A percentile compares a stretch with the other conserved stretches of the same genome.
Conservation (phyloP, 163 green algal genomes). For the Chlamydomonas reinhardtii region DNA sequence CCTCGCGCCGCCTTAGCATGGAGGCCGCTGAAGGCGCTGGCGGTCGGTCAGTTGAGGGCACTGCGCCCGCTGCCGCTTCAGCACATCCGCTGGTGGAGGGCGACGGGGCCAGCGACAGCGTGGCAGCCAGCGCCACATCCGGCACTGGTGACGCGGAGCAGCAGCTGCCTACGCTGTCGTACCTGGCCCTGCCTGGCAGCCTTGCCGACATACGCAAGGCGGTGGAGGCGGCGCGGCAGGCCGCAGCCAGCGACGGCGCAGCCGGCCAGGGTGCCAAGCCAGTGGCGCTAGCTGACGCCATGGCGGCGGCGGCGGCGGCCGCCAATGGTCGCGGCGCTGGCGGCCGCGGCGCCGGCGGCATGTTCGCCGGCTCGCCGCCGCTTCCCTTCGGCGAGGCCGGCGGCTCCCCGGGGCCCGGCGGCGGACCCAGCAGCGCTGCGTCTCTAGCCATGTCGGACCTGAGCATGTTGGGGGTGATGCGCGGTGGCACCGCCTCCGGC, state of each 20-base stretch:
- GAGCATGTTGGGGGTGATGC: too few relatives aligned
- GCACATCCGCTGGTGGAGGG: too few relatives aligned
- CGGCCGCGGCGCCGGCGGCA: background rate
- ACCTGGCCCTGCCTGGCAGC: background rate
- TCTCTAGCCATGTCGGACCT: too few relatives aligned
- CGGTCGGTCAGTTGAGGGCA: too few relatives aligned
- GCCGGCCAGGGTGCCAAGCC: too few relatives aligned
- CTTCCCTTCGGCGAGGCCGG: background rate
- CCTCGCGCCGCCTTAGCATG: background rate
- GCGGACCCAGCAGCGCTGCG: background rate
- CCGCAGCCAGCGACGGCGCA: background rate
- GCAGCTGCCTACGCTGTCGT: slow-evolving; percentile 36
- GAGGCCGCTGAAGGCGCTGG: background rate
- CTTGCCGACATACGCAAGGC: slow-evolving; percentile 10
- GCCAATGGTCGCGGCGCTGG: background rate
- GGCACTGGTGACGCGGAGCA: too few relatives aligned
- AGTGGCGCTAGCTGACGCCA: background rate
- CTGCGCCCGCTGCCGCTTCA: too few relatives aligned
- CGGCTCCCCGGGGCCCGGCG: too few relatives aligned
- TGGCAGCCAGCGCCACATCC: too few relatives aligned
- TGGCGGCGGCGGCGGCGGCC: background rate
- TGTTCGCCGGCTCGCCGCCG: background rate
- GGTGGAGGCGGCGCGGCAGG: background rate
- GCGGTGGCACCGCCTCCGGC: too few relatives aligned
- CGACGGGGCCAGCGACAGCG: too few relatives aligned